Evolutionary conservation across 306 rosid species (phyloP).

Genomic region (Cicer arietinum): DNA sequence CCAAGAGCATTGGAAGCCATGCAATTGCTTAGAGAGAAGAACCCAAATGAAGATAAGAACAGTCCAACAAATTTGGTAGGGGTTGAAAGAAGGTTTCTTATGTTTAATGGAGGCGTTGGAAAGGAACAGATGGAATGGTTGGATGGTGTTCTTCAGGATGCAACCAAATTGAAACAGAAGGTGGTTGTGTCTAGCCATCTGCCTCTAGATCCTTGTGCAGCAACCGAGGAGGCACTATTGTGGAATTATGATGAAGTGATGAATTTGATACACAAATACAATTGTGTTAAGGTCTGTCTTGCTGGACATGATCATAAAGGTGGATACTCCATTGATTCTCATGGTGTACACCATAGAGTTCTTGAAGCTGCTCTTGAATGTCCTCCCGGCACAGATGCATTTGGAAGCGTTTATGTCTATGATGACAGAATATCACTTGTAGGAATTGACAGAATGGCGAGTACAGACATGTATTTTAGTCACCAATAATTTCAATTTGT

Average conservation of each 20-base stretch:
- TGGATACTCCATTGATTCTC: constrained; percentile 76
- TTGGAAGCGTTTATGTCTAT: constrained; percentile 74
- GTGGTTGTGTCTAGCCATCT: constrained; percentile 82
- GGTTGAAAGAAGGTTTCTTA: constrained; percentile 77
- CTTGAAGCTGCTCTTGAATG: constrained; percentile 95
- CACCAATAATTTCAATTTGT: constrained; percentile 42
- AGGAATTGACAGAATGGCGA: constrained; percentile 67
- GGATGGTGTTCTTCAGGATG: constrained; percentile 70
- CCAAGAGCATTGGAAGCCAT: constrained; percentile 66
- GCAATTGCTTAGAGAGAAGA: constrained; percentile 65
- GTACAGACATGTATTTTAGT: constrained; percentile 67
- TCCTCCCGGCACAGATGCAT: constrained; percentile 81
- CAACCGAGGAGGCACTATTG: constrained; percentile 58
- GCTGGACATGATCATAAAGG: constrained; percentile 89
- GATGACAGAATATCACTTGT: constrained; percentile 64
- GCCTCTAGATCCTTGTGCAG: constrained; percentile 77
- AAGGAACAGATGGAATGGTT: constrained; percentile 88
- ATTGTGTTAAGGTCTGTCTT: constrained; percentile 81
- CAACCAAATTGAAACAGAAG: constrained; percentile 69
- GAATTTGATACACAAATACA: constrained; percentile 69
- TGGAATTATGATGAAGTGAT: constrained; percentile 94
- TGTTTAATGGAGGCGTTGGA: constrained; percentile 93
- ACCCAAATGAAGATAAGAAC: constrained; percentile 84
- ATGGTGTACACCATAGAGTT: constrained; percentile 82
- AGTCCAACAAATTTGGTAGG: constrained; percentile 73